Percentiles rank a stretch among this genome's conserved stretches.
Evolutionary conservation across 805 yeast species (phyloP).

Genomic region (Candida incommunis): DNA sequence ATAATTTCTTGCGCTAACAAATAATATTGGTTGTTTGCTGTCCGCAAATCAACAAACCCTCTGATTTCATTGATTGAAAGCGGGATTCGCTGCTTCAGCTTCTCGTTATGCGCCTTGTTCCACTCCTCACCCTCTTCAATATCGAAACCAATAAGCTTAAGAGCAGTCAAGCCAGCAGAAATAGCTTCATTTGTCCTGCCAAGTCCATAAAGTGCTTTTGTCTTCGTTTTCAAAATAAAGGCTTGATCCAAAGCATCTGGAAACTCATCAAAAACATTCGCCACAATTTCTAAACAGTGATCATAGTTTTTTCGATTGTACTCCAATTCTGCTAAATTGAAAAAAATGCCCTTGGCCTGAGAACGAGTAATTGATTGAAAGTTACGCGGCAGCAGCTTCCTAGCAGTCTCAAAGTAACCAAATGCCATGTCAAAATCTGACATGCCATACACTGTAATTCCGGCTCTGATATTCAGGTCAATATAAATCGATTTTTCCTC

Average conservation of each 20-base stretch:
- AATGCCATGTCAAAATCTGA: constrained; percentile 30
- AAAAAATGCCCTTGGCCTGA: constrained; percentile 8
- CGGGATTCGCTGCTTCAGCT: constrained; percentile 23
- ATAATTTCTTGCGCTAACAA: constrained; percentile 28
- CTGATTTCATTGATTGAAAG: constrained; percentile 27
- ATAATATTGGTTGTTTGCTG: constrained; percentile 18
- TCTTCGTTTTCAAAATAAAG: constrained; percentile 20
- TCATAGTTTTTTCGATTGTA: constrained; percentile 19
- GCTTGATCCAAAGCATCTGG: constrained; percentile 21
- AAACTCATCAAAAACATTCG: constrained; percentile 19
- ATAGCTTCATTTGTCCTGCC: constrained; percentile 22
- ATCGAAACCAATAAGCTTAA: constrained; percentile 25
- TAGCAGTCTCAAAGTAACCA: constrained; percentile 26
- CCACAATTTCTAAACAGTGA: constrained; percentile 25
- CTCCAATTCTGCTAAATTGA: constrained; percentile 14
- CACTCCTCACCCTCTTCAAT: constrained; percentile 19
- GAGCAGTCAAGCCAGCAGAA: constrained; percentile 22
- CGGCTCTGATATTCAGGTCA: constrained; percentile 29
- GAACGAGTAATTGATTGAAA: neutral
- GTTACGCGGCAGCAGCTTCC: constrained; percentile 12
- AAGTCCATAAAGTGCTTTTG: constrained; percentile 24
- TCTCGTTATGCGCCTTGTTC: constrained; percentile 13
- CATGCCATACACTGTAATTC: constrained; percentile 29
- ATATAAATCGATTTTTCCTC: constrained; percentile 27
- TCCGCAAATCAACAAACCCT: constrained; percentile 14